Evolutionary conservation across 164 flowering plant genomes (phyloP), one percentile per base, ranked within the genome.

Genomic region (Annona squamosa): DNA sequence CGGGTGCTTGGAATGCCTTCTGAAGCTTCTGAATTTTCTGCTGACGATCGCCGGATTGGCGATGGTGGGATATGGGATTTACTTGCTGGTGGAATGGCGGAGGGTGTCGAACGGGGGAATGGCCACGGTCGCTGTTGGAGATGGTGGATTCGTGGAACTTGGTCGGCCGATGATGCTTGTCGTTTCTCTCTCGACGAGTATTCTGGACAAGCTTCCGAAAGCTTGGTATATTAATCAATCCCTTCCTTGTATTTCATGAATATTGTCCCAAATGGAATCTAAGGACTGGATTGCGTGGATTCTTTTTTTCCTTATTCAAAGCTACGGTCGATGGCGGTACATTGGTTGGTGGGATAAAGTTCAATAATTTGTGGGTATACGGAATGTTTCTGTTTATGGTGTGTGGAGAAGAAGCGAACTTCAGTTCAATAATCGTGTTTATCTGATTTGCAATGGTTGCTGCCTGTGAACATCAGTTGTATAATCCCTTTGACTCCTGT

Each of bases 31-130:
- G 63, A 94, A 94, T 83, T 88, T 94, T 69, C 68, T 94, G 78
- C 66, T 94, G 78, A 86, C 92, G 48, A 80, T 94, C 37, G 84
- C 72, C 26, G 99, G 99, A 19, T 79, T 94, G 78, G 93, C 94
- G 10, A 91, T 94, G 94, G 80, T 94, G 73, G 99, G 97, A 1
- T 92, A 94, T 81, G 99, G 97, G 61, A 87, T 94, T 72, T 94
- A 94, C 86, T 82, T 94, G 79, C 85, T 89, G 69, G 90, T 92
- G 46, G 88, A 84, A 77, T 94, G 86, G 79, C 79, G 72, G 70
- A 81, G 76, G 57, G 9, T 41, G 43, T 74, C 70, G 5, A 13
- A 42, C 48, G 69, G 37, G 3, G 45, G 10, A 45, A 5, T 3
- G 45, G n/a, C 13, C 45, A 16, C n/a, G 47, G 64, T 37, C 5